phyloP scores from a whole-genome alignment of 2,329 filamentous ascomycete genomes.

The Apiospora marii region DNA sequence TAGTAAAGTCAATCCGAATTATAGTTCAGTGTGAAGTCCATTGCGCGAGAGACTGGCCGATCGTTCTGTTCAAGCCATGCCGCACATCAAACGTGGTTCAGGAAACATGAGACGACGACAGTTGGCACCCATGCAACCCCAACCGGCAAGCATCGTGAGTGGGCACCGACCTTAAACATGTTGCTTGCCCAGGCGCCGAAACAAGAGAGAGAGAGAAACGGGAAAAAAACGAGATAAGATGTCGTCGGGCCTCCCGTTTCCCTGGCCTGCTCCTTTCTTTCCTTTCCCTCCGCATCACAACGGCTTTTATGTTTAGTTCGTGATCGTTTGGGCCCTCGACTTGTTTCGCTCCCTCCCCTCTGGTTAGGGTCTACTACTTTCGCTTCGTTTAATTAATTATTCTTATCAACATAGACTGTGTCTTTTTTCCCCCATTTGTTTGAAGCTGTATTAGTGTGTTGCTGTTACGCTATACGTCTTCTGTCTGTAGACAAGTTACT shows the following conservation, averaged over 20 bases:
- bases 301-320: not conserved
- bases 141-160: conserved; percentile 1
- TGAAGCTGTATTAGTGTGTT: not conserved
- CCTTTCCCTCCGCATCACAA: not conserved
- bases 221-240: not conserved
- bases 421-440: not conserved
- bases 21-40: not conserved
- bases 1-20: not conserved
- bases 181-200: not conserved
- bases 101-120: conserved; percentile 12
- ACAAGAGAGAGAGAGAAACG: not conserved
- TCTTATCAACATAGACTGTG: not conserved
- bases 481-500: not conserved
- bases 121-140: not conserved
- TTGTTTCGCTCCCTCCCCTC: not conserved
- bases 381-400: conserved; percentile 10
- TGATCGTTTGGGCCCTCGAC: not conserved
- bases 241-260: not conserved
- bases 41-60: not conserved
- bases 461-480: not conserved
- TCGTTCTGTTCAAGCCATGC: conserved; percentile 3
- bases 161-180: not conserved
- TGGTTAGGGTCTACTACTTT: conserved; percentile 19
- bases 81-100: conserved; percentile 3
- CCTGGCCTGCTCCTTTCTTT: not conserved